Evolutionary conservation across 2,329 filamentous ascomycete species (phyloP).

Genomic region (Ophiobolus disseminans): DNA sequence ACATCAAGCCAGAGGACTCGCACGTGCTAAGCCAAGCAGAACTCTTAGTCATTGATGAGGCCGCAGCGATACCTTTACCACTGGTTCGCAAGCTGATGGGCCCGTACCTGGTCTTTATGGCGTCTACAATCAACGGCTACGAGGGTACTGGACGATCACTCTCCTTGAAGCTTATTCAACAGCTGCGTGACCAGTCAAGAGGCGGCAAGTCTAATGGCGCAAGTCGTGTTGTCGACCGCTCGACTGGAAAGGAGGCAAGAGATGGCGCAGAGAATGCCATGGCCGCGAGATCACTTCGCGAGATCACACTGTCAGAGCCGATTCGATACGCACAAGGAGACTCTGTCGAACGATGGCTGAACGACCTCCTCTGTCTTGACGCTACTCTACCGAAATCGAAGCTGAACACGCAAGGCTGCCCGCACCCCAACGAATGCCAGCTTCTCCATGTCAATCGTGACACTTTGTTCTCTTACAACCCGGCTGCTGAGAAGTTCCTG

Average conservation of each 20-base stretch:
- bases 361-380: constrained; percentile 90
- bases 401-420: constrained; percentile 76
- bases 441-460: constrained; percentile 94
- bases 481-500: constrained; percentile 93
- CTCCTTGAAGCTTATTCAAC: constrained; percentile 95
- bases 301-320: constrained; percentile 91
- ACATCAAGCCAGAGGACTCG: constrained; percentile 94
- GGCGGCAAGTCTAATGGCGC: constrained; percentile 62
- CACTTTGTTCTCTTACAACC: constrained; percentile 97
- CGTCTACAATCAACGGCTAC: constrained; percentile 98
- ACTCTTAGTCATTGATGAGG: constrained; percentile 94
- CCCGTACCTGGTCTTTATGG: constrained; percentile 98
- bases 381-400: constrained; percentile 84
- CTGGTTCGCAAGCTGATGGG: constrained; percentile 94
- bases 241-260: constrained; percentile 71
- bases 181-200: constrained; percentile 90
- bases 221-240: constrained; percentile 75
- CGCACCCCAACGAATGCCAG: constrained; percentile 89
- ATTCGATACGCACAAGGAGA: constrained; percentile 94
- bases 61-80: constrained; percentile 92
- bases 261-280: constrained; percentile 43
- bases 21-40: constrained; percentile 96
- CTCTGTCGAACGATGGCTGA: constrained; percentile 93
- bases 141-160: constrained; percentile 95
- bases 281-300: constrained; percentile 79